phyloP scores from a whole-genome alignment of 108 stramenopile species.

The Cyclostephanos tholiformis region DNA sequence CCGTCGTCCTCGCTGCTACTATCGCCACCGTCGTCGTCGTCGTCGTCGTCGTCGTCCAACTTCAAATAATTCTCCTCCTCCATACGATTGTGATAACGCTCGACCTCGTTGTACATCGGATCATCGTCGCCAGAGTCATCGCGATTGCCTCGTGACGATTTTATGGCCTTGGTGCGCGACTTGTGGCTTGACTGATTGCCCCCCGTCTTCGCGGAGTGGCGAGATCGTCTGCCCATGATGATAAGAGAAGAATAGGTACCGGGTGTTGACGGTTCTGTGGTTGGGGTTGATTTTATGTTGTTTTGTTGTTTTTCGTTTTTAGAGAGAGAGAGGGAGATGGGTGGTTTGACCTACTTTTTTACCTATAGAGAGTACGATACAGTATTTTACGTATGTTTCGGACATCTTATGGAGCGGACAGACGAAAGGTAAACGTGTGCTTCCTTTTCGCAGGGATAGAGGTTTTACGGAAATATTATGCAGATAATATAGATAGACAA shows the following conservation, averaged over 20 bases:
- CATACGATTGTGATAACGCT: conserved; percentile 55
- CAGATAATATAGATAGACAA: no score
- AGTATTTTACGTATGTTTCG: no score
- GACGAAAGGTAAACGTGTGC: neutral
- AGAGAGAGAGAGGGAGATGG: no score
- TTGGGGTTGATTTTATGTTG: neutral
- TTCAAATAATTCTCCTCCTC: conserved; percentile 56
- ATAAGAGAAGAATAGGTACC: no score
- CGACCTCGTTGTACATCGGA: conserved; percentile 64
- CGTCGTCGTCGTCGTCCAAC: conserved; percentile 32
- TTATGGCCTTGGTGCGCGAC: conserved; percentile 18
- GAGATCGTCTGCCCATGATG: conserved; percentile 56
- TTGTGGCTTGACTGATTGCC: conserved; percentile 60
- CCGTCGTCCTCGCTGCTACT: conserved; percentile 54
- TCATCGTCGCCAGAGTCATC: conserved; percentile 51
- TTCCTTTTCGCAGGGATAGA: no score
- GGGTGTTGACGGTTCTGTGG: neutral
- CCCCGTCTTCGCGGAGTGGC: conserved; percentile 82
- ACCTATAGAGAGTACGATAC: no score
- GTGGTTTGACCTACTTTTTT: no score
- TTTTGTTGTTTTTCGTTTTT: no score
- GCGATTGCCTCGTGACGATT: conserved; percentile 2
- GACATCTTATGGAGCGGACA: no score
- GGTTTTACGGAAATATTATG: no score
- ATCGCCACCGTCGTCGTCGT: conserved; percentile 19